Base-by-base conservation (phyloP, 164 flowering plant species). In the Nymphaea colorata region DNA sequence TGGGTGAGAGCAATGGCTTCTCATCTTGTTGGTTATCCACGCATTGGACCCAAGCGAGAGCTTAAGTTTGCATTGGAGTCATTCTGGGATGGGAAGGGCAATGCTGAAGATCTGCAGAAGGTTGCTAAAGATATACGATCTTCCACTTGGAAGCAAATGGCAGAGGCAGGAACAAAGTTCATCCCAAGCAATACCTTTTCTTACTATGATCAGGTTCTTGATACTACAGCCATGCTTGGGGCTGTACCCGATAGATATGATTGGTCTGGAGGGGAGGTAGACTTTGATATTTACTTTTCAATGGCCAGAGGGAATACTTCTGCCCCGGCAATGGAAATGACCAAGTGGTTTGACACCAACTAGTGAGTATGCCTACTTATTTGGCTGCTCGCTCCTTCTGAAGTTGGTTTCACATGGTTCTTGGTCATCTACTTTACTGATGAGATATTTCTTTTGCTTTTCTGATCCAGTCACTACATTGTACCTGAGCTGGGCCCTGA, bases 341-440 rank as follows among this genome's bases (percentile, higher is more conserved):
- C 96, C 83, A 89, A 89, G 83, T 89, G 96, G 96, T 89, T 89
- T 63, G 96, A 89, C 83, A 89, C 96, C 79, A 89, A 89, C 86
- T 89, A 89, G 96, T 89, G 84, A 87, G 96, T 83, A 14, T 10
- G 53, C 62, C 8, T 3, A 15, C 41, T 10, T 3, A 36, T 41
- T 57, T 43, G 12, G 6, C 42, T n/a, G 55, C 12, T 42, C 4
- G 36, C 36, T 25, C 36, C 36, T 25, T 25, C 36, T 25, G 36
- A 25, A 25, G 1, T 25, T 25, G 36, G 36, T 25, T 25, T 25
- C 36, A 25, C 36, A 25, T 25, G 36, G 36, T 25, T 25, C 36
- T 25, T 17, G 64, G n/a, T 0, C 44, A 25, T 41, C 53, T 14
- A 8, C 3, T 8, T 11, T 25, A 25, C 36, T 25, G 36, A 25